phyloP scores from a whole-genome alignment of 2,329 filamentous ascomycete genomes.

The Didymellaceae sp. region DNA sequence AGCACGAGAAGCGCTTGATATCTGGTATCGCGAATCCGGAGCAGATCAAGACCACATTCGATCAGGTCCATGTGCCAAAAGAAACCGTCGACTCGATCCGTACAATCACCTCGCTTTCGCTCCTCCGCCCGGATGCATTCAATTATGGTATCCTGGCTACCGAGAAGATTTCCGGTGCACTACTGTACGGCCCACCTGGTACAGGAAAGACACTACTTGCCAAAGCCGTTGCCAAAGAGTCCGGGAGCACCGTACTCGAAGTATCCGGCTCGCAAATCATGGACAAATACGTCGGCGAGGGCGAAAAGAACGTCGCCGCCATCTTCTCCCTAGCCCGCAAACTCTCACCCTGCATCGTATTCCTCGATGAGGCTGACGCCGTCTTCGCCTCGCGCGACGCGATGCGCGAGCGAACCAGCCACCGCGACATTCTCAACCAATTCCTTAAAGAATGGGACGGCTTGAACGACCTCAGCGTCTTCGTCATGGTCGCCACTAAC shows the following conservation, averaged over 20 bases:
- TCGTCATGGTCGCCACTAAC: conserved; percentile 98
- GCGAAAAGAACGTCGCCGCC: conserved; percentile 91
- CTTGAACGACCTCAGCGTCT: conserved; percentile 80
- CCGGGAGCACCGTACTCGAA: conserved; percentile 75
- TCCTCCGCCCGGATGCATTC: conserved; percentile 92
- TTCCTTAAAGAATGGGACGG: conserved; percentile 98
- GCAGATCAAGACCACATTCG: conserved; percentile 85
- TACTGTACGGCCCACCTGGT: conserved; percentile 83
- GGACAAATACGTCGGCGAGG: conserved; percentile 95
- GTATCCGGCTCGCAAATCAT: conserved; percentile 90
- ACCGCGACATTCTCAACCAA: conserved; percentile 93
- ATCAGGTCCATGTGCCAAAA: conserved; percentile 79
- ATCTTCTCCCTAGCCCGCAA: conserved; percentile 92
- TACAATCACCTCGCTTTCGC: conserved; percentile 84
- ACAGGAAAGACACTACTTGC: conserved; percentile 71
- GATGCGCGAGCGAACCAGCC: conserved; percentile 69
- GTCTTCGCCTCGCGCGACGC: conserved; percentile 80
- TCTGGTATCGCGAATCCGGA: conserved; percentile 81
- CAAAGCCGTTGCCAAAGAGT: conserved; percentile 70
- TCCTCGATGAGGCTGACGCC: conserved; percentile 96
- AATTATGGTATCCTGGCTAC: conserved; percentile 90
- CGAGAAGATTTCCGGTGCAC: conserved; percentile 87
- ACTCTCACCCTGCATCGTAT: conserved; percentile 88
- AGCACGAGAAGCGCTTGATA: conserved; percentile 83
- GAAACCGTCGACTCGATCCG: conserved; percentile 89